phyloP scores from a whole-genome alignment of 2,329 filamentous ascomycete genomes.

The Pestalotiopsis sp. region DNA sequence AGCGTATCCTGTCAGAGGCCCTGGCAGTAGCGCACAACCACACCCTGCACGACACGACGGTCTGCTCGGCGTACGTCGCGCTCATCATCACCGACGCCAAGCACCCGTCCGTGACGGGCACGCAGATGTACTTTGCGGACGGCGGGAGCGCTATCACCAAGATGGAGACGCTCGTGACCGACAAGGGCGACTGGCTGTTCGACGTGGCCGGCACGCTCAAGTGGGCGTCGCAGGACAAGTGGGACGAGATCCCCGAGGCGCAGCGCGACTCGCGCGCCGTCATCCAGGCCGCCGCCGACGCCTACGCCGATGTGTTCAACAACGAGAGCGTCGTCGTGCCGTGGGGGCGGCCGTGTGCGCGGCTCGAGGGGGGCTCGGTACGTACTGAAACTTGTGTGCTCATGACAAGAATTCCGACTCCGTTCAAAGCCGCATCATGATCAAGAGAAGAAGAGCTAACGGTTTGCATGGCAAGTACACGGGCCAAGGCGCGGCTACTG shows the following conservation, averaged over 20 bases:
- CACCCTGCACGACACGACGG: conserved; percentile 31
- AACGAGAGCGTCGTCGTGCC: conserved; percentile 25
- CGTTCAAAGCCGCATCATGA: background rate
- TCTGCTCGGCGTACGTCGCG: conserved; percentile 41
- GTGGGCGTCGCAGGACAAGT: conserved; percentile 29
- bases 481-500: conserved; percentile 22
- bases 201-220: conserved; percentile 28
- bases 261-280: conserved; percentile 25
- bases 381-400: background rate
- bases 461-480: conserved; percentile 13
- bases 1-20: conserved; percentile 27
- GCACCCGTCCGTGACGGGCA: conserved; percentile 35
- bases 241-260: conserved; percentile 29
- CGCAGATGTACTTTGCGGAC: conserved; percentile 25
- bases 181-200: conserved; percentile 31
- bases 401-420: background rate
- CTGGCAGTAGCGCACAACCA: conserved; percentile 33
- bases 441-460: background rate
- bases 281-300: conserved; percentile 29
- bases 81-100: conserved; percentile 31
- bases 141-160: conserved; percentile 20
- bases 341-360: conserved; percentile 26
- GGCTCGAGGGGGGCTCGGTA: conserved; percentile 27
- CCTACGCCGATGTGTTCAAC: conserved; percentile 29
- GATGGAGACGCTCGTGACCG: conserved; percentile 31